Evolutionary conservation across 495 filamentous ascomycete genomes (phyloP).

Genomic region (Recurvomyces mirabilis): DNA sequence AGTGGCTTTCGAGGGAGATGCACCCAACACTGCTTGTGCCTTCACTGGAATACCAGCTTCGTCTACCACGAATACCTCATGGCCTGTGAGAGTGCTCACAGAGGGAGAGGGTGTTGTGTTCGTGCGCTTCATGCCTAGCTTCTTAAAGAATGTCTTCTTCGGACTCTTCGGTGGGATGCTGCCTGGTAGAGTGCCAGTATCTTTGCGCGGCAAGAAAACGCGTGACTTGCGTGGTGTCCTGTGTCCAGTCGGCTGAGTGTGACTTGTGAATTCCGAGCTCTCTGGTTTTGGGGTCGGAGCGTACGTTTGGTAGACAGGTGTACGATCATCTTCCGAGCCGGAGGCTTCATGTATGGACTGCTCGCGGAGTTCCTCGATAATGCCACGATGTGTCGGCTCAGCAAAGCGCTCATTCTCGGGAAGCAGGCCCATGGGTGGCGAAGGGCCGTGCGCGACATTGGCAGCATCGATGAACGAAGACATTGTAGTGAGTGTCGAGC

Average conservation of each 20-base stretch:
- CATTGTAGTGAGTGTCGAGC: constrained; percentile 19
- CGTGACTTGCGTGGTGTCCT: constrained; percentile 3
- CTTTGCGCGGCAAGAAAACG: constrained; percentile 1
- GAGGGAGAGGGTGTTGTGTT: constrained; percentile 9
- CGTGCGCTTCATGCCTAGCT: constrained; percentile 17
- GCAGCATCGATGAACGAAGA: constrained; percentile 19
- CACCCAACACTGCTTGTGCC: constrained; percentile 22
- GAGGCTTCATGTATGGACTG: constrained; percentile 22
- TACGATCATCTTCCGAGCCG: constrained; percentile 8
- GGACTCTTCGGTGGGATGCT: constrained; percentile 24
- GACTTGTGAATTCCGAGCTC: constrained; percentile 2
- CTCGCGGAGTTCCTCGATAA: constrained; percentile 24
- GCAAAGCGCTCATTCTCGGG: constrained; percentile 6
- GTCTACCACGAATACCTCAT: neutral
- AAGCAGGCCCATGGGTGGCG: constrained; percentile 14
- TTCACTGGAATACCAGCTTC: constrained; percentile 17
- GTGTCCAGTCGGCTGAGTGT: neutral
- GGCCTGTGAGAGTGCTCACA: constrained; percentile 3
- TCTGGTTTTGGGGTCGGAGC: constrained; percentile 10
- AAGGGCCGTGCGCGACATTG: constrained; percentile 4
- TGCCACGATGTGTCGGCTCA: constrained; percentile 19
- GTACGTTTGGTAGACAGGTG: constrained; percentile 11
- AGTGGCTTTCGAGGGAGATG: constrained; percentile 4
- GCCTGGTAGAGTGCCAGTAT: neutral
- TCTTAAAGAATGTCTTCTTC: constrained; percentile 28